Percentiles rank a stretch among this genome's conserved stretches.
Evolutionary conservation across 2,329 filamentous ascomycete genomes (phyloP).

Genomic region (Botrytis elliptica): DNA sequence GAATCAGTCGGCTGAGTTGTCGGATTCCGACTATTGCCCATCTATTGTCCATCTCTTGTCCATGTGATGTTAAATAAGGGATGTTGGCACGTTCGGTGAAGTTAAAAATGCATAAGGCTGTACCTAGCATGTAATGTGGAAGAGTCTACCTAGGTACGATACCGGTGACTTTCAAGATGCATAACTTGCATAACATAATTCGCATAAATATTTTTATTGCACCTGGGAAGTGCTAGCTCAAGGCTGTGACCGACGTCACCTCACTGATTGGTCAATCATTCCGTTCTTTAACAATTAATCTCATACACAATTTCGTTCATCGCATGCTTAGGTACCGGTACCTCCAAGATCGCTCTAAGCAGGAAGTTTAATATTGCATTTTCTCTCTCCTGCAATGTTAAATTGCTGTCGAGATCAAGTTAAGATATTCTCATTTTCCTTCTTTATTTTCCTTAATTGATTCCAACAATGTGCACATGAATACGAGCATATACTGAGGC

Average conservation of each 20-base stretch:
- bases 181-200: conserved; percentile 5
- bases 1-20: not conserved
- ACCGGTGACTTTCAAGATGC: not conserved
- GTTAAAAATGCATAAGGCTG: not conserved
- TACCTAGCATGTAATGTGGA: not conserved
- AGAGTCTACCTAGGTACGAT: no score
- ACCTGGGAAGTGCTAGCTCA: not conserved
- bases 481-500: not conserved
- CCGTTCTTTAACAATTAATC: not conserved
- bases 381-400: not conserved
- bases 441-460: not conserved
- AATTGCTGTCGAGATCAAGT: not conserved
- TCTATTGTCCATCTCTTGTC: not conserved
- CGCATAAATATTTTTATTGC: not conserved
- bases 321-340: not conserved
- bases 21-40: not conserved
- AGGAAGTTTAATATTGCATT: not conserved
- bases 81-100: not conserved
- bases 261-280: not conserved
- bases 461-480: conserved; percentile 12
- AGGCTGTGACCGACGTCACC: not conserved
- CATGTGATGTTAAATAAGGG: not conserved
- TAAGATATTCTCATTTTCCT: not conserved
- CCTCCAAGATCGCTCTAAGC: not conserved
- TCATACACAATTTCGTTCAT: not conserved